phyloP scores from a whole-genome alignment of 2,329 filamentous ascomycete genomes.

The Hymenoscyphus albidus region DNA sequence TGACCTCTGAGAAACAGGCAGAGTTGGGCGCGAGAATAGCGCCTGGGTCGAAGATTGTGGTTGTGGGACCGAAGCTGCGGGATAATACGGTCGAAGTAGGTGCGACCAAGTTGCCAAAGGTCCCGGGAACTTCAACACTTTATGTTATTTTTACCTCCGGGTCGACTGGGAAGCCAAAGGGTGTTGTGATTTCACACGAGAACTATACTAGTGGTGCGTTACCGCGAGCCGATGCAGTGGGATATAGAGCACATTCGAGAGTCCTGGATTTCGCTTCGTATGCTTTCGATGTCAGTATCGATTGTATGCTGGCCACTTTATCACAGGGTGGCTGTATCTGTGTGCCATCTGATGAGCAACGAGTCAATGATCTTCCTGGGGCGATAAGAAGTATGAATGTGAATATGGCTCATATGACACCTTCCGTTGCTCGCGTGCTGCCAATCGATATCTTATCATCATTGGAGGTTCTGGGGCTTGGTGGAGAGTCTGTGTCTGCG shows the following conservation, averaged over 20 bases:
- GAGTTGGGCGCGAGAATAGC: not conserved
- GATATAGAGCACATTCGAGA: conserved; percentile 9
- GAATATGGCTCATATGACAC: conserved; percentile 26
- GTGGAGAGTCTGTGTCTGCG: conserved; percentile 35
- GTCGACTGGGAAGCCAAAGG: conserved; percentile 25
- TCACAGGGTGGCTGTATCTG: conserved; percentile 37
- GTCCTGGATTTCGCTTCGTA: conserved; percentile 15
- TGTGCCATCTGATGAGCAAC: conserved; percentile 38
- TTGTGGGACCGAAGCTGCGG: not conserved
- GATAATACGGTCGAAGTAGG: not conserved
- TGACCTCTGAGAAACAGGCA: conserved; percentile 7
- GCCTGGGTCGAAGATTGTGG: conserved; percentile 1
- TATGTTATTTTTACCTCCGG: conserved; percentile 28
- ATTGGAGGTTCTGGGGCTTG: conserved; percentile 23
- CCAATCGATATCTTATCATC: conserved; percentile 19
- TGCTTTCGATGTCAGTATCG: conserved; percentile 38
- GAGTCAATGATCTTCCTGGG: conserved; percentile 36
- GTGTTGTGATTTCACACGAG: conserved; percentile 18
- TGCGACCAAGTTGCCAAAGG: not conserved
- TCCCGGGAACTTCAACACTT: conserved; percentile 2
- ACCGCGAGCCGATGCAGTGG: conserved; percentile 4
- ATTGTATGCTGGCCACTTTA: conserved; percentile 25
- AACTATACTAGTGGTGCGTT: conserved; percentile 5
- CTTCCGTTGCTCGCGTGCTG: conserved; percentile 27
- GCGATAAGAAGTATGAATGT: conserved; percentile 23